Conservation (phyloP, 768 basidiomycete genomes). For the Flagelloscypha sp. region DNA sequence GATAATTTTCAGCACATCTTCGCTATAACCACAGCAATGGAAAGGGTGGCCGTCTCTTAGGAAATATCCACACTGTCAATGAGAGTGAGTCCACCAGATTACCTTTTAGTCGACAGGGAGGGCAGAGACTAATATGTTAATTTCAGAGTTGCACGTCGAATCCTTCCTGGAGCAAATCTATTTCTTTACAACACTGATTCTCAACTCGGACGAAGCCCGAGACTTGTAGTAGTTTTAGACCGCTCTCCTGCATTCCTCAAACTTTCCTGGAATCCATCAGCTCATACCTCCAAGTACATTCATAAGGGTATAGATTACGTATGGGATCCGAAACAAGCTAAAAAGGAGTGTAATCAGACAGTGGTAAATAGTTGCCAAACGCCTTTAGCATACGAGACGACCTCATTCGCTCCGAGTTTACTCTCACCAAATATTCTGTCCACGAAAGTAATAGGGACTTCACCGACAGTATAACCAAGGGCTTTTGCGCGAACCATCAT, state of each 20-base stretch:
- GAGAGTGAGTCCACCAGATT: slow-evolving; percentile 41
- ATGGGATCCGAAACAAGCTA: no score
- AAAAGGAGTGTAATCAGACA: slow-evolving; percentile 33
- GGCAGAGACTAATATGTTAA: neutral
- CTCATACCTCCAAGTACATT: no score
- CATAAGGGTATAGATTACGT: no score
- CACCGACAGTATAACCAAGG: slow-evolving; percentile 78
- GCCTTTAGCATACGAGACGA: slow-evolving; percentile 81
- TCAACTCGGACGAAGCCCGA: slow-evolving; percentile 37
- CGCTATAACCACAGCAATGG: slow-evolving; percentile 35
- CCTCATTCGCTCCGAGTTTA: slow-evolving; percentile 82
- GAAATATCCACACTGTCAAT: slow-evolving; percentile 42
- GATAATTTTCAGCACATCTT: slow-evolving; percentile 34
- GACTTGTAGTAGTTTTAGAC: no score
- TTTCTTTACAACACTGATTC: slow-evolving; percentile 36
- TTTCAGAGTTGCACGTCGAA: slow-evolving; percentile 22
- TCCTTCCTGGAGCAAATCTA: slow-evolving; percentile 31
- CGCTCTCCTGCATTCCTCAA: no score
- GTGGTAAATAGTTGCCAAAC: slow-evolving; percentile 73
- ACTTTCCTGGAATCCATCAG: no score
- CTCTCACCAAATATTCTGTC: slow-evolving; percentile 92
- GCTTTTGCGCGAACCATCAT: slow-evolving; percentile 90
- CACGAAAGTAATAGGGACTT: slow-evolving; percentile 91
- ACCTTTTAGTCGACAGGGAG: neutral
- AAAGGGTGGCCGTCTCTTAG: slow-evolving; percentile 8